Percentiles rank a stretch among this genome's conserved stretches.
Conservation (phyloP, 345 rosid species). For the Linum usitatissimum region DNA sequence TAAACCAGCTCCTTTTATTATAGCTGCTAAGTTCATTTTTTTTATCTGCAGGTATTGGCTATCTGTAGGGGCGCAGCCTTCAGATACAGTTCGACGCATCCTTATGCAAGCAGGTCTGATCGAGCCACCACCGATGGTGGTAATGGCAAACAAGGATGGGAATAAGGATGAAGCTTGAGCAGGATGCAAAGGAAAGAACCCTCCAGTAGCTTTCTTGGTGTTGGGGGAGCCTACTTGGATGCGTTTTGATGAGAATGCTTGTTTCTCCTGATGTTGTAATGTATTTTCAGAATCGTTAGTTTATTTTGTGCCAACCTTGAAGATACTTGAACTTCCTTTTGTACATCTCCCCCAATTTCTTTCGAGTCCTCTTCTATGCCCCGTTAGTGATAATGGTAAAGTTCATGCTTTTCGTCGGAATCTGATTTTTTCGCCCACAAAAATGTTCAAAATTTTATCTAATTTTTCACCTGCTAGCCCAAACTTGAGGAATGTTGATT, state of each 20-base stretch:
- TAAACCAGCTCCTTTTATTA: not conserved
- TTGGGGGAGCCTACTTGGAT: not conserved
- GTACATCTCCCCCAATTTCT: not conserved
- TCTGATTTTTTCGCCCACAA: no score
- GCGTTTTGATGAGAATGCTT: not conserved
- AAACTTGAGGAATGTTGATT: no score
- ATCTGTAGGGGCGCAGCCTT: constrained; percentile 15
- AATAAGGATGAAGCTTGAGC: not conserved
- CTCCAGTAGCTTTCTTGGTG: not conserved
- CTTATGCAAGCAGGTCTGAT: constrained; percentile 12
- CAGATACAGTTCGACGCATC: constrained; percentile 9
- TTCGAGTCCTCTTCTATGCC: no score
- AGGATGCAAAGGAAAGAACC: not conserved
- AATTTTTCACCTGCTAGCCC: no score
- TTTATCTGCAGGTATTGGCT: constrained; percentile 12
- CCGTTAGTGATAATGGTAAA: no score
- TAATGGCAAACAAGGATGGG: constrained; percentile 6
- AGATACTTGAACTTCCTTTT: not conserved
- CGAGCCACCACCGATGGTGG: constrained; percentile 10
- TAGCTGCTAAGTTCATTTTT: not conserved
- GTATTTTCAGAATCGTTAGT: not conserved
- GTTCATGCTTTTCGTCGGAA: no score
- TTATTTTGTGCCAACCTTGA: not conserved
- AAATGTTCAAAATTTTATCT: no score
- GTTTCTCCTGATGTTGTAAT: not conserved